Evolutionary conservation across 371 early-diverging fungal species (phyloP).

Genomic region (Syncephalastrum sp.): DNA sequence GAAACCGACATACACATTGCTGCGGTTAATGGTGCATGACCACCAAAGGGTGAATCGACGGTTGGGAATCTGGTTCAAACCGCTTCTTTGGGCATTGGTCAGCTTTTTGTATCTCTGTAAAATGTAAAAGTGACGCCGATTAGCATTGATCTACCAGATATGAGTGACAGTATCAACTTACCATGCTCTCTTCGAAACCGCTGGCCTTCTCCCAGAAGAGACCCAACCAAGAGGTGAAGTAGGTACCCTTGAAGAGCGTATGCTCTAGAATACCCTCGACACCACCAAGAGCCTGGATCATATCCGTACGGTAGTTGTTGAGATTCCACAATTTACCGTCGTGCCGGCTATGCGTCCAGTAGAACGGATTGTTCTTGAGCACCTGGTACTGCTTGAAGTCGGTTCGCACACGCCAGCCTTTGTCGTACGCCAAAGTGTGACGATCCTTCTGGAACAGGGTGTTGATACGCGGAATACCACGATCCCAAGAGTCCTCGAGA

Average conservation of each 20-base stretch:
- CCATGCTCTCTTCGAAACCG: constrained; percentile 25
- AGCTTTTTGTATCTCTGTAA: constrained; percentile 83
- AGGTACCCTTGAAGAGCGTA: constrained; percentile 97
- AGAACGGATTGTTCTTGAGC: constrained; percentile 94
- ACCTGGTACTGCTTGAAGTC: constrained; percentile 98
- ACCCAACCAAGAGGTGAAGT: constrained; percentile 97
- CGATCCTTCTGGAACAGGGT: constrained; percentile 96
- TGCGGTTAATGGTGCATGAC: constrained; percentile 97
- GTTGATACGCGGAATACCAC: constrained; percentile 99
- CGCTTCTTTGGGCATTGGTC: constrained; percentile 98
- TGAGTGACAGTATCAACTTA: not conserved
- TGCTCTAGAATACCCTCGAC: constrained; percentile 98
- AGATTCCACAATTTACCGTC: constrained; percentile 98
- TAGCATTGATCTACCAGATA: not conserved
- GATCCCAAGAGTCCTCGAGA: constrained; percentile 97
- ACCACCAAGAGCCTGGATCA: constrained; percentile 98
- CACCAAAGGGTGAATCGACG: constrained; percentile 99
- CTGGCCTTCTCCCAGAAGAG: constrained; percentile 95
- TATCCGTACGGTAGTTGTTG: constrained; percentile 96
- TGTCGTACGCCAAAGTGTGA: constrained; percentile 97
- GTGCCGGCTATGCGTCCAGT: constrained; percentile 93
- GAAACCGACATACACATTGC: constrained; percentile 99
- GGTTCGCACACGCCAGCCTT: constrained; percentile 97
- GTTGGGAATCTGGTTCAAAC: constrained; percentile 99
- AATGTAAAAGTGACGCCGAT: not conserved